These are phyloP conservation scores for Aurifilum marmelostoma DNA, from an alignment of 2,329 filamentous ascomycete species.

Conservation along the genomic window DNA sequence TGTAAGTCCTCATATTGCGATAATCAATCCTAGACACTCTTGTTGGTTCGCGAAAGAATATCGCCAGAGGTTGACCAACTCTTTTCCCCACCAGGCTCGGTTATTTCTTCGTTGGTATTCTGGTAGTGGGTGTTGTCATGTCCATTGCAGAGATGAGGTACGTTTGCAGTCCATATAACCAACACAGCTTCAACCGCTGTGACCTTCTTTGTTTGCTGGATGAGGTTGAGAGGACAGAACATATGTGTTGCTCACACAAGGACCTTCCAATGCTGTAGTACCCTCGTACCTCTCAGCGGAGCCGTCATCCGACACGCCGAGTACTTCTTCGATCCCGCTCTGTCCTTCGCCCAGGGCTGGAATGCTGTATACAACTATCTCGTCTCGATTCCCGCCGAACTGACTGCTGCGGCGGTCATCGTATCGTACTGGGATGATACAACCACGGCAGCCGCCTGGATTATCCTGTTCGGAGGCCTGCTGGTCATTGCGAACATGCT, in stretches of 20 bases:
- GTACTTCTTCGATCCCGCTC: slow-evolving; percentile 24
- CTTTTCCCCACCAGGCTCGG: slow-evolving; percentile 4
- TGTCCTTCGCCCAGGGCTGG: slow-evolving; percentile 27
- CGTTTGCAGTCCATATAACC: no score
- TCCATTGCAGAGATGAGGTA: slow-evolving; percentile 23
- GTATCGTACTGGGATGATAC: slow-evolving; percentile 17
- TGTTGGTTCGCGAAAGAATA: neutral
- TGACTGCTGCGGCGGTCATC: slow-evolving; percentile 29
- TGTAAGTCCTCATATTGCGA: slow-evolving; percentile 10
- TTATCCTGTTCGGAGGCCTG: slow-evolving; percentile 18
- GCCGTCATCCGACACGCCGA: slow-evolving; percentile 25
- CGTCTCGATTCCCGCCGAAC: slow-evolving; percentile 30
- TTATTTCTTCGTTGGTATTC: slow-evolving; percentile 16
- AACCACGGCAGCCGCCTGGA: slow-evolving; percentile 16
- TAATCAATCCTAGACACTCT: no score
- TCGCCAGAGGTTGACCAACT: neutral
- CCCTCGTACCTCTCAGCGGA: slow-evolving; percentile 23
- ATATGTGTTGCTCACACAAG: neutral
- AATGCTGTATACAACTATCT: slow-evolving; percentile 24
- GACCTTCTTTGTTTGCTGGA: neutral
- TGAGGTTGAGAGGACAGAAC: neutral
- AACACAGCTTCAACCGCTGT: neutral
- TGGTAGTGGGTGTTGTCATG: slow-evolving; percentile 20
- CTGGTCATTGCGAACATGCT: slow-evolving; percentile 16
- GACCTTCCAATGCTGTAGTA: neutral